Evolutionary conservation across 345 rosid species (phyloP), one percentile per base, ranked within the genome.

Genomic region (Citrus medica): DNA sequence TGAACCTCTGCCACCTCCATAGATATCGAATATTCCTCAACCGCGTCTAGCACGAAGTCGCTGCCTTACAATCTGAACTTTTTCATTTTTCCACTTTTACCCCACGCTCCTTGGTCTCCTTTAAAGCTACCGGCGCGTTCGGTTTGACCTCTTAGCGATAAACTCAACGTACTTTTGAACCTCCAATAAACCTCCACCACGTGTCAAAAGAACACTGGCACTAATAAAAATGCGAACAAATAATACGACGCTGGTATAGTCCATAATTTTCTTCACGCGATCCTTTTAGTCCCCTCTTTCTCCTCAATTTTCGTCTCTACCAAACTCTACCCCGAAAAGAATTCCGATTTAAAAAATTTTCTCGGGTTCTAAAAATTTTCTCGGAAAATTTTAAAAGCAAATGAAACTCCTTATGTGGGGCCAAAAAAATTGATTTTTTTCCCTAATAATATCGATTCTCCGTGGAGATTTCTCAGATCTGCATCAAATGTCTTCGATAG

Each of bases 401-500:
- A 28, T n/a, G 40, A 48, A 9, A 53, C 10, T 19, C 38, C 37
- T 46, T 69, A 9, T 51, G 40, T 5, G 9, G 37, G 30, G 22
- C 69, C 21, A 65, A 65, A 56, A 56, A 19, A n/a, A 19, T 65
- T 8, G 69, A 65, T 10, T 68, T 51, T 71, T 16, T 16, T 30
- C 17, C 51, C 1, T 13, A 13, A 12, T 16, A 46, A 35, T 42
- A 25, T 22, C 28, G 12, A 32, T 61, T 28, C 13, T 19, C 35
- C 35, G 28, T 32, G 22, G 72, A 37, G 58, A 30, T 28, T 73
- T 71, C 56, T 72, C 76, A 83, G 79, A 80, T 76, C 74, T 71
- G 77, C 9, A 53, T 78, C 66, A 46, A 78, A 91, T 91, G 91
- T 86, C 97, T 61, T 76, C 89, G 19, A 79, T 75, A 30, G 61